phyloP scores from a whole-genome alignment of 2,329 filamentous ascomycete species.

The Fusarium acutatum region DNA sequence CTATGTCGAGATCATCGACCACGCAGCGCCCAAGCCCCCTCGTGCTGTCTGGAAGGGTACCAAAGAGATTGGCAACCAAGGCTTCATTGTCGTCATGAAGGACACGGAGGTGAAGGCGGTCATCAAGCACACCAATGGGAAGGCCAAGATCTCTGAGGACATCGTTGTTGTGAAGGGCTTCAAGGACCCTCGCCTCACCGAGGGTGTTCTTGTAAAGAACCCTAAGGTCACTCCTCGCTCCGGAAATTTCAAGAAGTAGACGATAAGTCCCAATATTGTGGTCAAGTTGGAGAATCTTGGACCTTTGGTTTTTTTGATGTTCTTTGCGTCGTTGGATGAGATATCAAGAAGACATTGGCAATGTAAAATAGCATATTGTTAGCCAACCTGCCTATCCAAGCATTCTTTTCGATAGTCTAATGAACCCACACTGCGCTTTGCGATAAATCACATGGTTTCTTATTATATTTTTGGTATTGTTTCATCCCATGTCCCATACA shows the following conservation, averaged over 20 bases:
- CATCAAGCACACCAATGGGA: not conserved
- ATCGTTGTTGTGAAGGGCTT: not conserved
- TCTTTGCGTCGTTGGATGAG: not conserved
- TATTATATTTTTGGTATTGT: too few species aligned
- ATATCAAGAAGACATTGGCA: not conserved
- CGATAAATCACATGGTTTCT: not conserved
- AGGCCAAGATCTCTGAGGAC: not conserved
- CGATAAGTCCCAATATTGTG: not conserved
- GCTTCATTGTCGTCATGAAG: not conserved
- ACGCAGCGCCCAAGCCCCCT: not conserved
- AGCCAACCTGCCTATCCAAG: not conserved
- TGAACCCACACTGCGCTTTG: not conserved
- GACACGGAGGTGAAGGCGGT: not conserved
- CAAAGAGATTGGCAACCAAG: not conserved
- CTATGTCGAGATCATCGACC: not conserved
- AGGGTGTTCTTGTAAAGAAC: not conserved
- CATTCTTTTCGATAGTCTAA: not conserved
- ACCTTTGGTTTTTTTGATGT: not conserved
- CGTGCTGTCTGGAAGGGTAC: not conserved
- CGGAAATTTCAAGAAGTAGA: not conserved
- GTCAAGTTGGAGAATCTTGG: not conserved
- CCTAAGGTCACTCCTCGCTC: not conserved
- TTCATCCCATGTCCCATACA: not conserved
- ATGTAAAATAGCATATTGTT: not conserved
- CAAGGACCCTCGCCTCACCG: not conserved